Percentiles rank a stretch among this genome's conserved stretches.
phyloP scores from a whole-genome alignment of 2,329 filamentous ascomycete genomes.

The Scedosporium aurantiacum region DNA sequence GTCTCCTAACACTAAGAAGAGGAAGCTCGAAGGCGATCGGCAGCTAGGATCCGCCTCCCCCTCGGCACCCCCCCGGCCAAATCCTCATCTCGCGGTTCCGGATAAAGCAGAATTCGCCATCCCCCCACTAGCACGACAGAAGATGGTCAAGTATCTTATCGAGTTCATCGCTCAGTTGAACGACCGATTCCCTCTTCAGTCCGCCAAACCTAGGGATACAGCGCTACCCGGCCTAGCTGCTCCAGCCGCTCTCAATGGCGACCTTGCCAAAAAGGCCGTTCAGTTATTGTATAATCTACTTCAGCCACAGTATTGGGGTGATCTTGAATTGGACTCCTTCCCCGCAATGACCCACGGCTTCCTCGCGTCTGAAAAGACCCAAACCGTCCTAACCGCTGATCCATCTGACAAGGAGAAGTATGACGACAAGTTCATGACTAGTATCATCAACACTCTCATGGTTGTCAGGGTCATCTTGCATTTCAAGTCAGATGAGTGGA shows the following conservation, averaged over 20 bases:
- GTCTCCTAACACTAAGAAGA: conserved; percentile 65
- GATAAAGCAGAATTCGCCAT: conserved; percentile 59
- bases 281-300: conserved; percentile 73
- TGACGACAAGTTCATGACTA: conserved; percentile 75
- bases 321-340: conserved; percentile 84
- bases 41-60: conserved; percentile 4
- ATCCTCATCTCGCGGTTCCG: conserved; percentile 17
- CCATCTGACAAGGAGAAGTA: conserved; percentile 56
- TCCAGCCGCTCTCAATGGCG: conserved; percentile 47
- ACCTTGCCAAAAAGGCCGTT: conserved; percentile 79
- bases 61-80: not conserved
- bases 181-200: conserved; percentile 71
- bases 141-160: conserved; percentile 89
- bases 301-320: conserved; percentile 80
- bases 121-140: conserved; percentile 53
- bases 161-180: conserved; percentile 87
- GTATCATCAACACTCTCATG: conserved; percentile 88
- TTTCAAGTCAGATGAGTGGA: conserved; percentile 83
- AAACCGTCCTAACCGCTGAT: conserved; percentile 45
- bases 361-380: conserved; percentile 68
- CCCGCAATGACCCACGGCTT: conserved; percentile 71
- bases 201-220: conserved; percentile 52
- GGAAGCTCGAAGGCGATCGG: conserved; percentile 57
- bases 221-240: conserved; percentile 11
- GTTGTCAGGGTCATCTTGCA: conserved; percentile 84